Conservation (phyloP, 1,139 yeast genomes). For the Taiozyma sp. region DNA sequence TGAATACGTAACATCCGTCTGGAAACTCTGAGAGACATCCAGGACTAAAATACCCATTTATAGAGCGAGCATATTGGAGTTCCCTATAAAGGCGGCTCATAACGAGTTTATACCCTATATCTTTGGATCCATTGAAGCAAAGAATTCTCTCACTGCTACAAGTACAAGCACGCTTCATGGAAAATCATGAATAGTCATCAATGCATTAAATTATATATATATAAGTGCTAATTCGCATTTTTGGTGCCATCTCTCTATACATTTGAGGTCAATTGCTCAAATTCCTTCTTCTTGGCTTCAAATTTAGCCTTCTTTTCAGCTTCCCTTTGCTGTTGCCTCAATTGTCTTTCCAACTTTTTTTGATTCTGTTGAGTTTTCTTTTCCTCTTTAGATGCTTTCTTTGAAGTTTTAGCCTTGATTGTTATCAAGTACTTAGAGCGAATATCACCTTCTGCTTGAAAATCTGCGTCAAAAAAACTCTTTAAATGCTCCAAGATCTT, state of each 20-base stretch:
- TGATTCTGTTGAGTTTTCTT: slow-evolving; percentile 20
- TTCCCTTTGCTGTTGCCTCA: slow-evolving; percentile 18
- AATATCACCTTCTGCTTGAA: slow-evolving; percentile 26
- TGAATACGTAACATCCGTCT: too few relatives aligned
- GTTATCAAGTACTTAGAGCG: not conserved
- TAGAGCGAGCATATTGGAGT: too few relatives aligned
- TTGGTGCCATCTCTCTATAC: not conserved
- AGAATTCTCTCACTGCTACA: too few relatives aligned
- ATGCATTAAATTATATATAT: not conserved
- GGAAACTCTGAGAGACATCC: too few relatives aligned
- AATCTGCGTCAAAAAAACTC: slow-evolving; percentile 26
- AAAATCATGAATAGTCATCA: not conserved
- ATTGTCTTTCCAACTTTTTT: slow-evolving; percentile 18
- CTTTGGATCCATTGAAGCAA: too few relatives aligned
- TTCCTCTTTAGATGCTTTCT: slow-evolving; percentile 21
- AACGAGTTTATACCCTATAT: too few relatives aligned
- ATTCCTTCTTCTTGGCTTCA: slow-evolving; percentile 12
- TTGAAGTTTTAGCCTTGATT: not conserved
- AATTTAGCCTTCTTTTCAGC: slow-evolving; percentile 16
- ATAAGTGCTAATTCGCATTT: not conserved
- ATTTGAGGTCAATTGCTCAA: slow-evolving; percentile 8
- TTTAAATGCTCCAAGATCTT: slow-evolving; percentile 29
- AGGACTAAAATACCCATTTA: too few relatives aligned
- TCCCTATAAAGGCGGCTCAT: too few relatives aligned
- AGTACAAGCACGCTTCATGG: not conserved